These are phyloP conservation scores for Lachnum nothofagi DNA, from an alignment of 2,329 filamentous ascomycete species.

Conservation along the genomic window DNA sequence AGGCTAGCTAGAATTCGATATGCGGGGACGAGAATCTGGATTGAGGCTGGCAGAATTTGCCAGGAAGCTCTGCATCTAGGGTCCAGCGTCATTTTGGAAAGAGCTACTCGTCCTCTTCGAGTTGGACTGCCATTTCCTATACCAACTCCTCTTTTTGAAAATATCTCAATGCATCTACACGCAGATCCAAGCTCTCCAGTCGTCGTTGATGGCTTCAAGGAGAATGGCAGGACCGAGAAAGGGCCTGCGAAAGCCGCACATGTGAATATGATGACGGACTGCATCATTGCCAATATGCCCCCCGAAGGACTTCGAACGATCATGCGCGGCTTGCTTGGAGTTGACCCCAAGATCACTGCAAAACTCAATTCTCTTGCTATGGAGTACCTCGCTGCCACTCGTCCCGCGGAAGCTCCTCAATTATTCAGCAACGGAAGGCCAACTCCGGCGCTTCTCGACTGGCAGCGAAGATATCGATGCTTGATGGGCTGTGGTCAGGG, in stretches of 20 bases:
- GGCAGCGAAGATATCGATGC: constrained; percentile 28
- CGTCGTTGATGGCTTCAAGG: too few relatives aligned
- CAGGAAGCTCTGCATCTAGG: too few relatives aligned
- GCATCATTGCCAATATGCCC: constrained; percentile 40
- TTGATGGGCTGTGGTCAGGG: constrained; percentile 33
- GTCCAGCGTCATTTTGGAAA: too few relatives aligned
- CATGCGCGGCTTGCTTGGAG: constrained; percentile 31
- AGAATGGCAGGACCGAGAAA: neutral
- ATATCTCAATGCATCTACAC: neutral
- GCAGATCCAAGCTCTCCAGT: neutral
- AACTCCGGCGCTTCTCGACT: constrained; percentile 9
- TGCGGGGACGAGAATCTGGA: too few relatives aligned
- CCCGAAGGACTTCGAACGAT: constrained; percentile 38
- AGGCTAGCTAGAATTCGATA: too few relatives aligned
- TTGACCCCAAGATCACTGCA: constrained; percentile 31
- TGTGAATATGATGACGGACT: constrained; percentile 45
- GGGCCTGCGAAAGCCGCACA: constrained; percentile 33
- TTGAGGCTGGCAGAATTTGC: too few relatives aligned
- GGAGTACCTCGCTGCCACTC: constrained; percentile 27
- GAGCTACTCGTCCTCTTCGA: too few relatives aligned
- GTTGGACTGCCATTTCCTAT: too few relatives aligned
- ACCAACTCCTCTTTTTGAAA: too few relatives aligned
- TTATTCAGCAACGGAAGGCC: constrained; percentile 8
- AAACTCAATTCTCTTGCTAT: constrained; percentile 33
- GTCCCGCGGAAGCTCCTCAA: constrained; percentile 16